Percentiles rank a stretch among this genome's conserved stretches.
Conservation (phyloP, 176 grass and related monocot species). For the Oryza brachyantha region DNA sequence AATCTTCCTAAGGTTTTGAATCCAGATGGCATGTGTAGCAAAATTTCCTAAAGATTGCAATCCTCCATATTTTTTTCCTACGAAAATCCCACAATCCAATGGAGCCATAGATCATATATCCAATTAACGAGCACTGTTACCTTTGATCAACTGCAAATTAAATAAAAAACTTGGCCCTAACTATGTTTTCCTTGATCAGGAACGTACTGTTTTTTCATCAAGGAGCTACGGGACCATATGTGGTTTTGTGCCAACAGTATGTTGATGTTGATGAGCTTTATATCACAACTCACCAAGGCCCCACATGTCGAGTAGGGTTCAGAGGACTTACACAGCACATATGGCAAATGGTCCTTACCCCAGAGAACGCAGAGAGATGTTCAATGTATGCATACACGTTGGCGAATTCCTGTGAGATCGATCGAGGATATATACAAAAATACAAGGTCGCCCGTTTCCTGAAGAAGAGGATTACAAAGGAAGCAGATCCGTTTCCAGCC, state of each 20-base stretch:
- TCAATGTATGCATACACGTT: conserved; percentile 20
- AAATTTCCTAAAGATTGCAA: too few species aligned
- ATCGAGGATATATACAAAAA: conserved; percentile 27
- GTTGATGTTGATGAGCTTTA: neutral
- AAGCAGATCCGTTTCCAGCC: neutral
- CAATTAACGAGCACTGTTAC: too few species aligned
- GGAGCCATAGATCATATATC: too few species aligned
- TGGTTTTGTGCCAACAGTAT: neutral
- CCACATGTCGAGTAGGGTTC: conserved; percentile 23
- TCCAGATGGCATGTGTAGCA: too few species aligned
- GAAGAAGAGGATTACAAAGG: conserved; percentile 41
- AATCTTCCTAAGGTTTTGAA: too few species aligned
- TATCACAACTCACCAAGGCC: conserved; percentile 29
- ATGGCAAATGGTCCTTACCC: neutral
- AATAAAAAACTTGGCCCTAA: neutral
- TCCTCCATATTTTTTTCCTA: too few species aligned
- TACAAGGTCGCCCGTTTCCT: conserved; percentile 42
- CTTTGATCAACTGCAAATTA: neutral
- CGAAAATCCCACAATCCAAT: too few species aligned
- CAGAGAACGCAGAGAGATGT: neutral
- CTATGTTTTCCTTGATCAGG: neutral
- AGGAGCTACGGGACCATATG: neutral
- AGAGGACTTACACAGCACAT: neutral
- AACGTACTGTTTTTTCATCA: neutral
- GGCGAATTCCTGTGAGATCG: neutral